These are phyloP conservation scores for Starmerella bacillaris DNA, from an alignment of 805 yeast genomes.

Conservation along the genomic window DNA sequence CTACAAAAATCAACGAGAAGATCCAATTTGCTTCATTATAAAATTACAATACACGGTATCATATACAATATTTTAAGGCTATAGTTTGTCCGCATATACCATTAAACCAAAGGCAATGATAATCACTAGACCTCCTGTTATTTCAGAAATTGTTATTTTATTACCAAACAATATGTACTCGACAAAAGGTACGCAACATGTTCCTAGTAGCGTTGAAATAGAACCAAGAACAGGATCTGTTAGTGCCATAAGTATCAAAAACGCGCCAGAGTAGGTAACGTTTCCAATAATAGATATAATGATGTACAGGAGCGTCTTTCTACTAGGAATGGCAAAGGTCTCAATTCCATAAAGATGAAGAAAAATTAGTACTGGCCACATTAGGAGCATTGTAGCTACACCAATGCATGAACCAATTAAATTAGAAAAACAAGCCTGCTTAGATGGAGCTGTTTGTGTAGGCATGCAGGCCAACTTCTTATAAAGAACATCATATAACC, in stretches of 20 bases:
- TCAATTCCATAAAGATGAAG: constrained; percentile 41
- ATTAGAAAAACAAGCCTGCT: constrained; percentile 68
- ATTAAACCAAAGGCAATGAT: constrained; percentile 51
- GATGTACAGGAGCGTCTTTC: constrained; percentile 30
- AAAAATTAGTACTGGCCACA: constrained; percentile 33
- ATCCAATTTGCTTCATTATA: too few relatives aligned
- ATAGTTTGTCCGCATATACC: constrained; percentile 13
- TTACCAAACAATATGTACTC: constrained; percentile 56
- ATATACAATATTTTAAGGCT: too few relatives aligned
- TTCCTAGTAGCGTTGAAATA: constrained; percentile 54
- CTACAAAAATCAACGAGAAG: too few relatives aligned
- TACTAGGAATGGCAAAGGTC: constrained; percentile 35
- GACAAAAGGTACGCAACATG: constrained; percentile 57
- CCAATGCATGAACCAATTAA: constrained; percentile 58
- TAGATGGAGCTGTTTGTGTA: constrained; percentile 43
- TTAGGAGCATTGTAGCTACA: constrained; percentile 31
- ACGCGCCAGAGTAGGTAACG: constrained; percentile 49
- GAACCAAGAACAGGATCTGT: constrained; percentile 68
- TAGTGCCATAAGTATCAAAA: constrained; percentile 60
- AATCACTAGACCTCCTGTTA: constrained; percentile 53
- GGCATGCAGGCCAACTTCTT: constrained; percentile 52
- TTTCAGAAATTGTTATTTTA: constrained; percentile 35
- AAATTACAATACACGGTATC: too few relatives aligned
- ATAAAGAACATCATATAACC: constrained; percentile 69
- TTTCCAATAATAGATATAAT: constrained; percentile 42